Base-by-base conservation (phyloP, 768 basidiomycete species). In the Antrodiella citrinella region DNA sequence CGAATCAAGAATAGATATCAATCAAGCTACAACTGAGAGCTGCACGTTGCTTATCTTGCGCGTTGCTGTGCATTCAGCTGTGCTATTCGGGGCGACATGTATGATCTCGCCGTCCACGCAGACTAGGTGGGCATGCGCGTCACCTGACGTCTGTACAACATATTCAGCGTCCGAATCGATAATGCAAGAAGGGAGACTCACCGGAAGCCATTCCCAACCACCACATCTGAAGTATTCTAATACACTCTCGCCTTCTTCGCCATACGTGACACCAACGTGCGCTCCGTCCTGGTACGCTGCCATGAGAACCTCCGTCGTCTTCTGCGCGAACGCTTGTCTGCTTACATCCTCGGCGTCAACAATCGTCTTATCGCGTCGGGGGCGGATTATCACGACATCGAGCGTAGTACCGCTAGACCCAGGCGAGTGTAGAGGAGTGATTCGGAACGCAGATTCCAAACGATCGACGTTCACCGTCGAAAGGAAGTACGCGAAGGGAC, bases 161-260 rank as follows among this genome's bases (percentile, higher is more conserved):
- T 3, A 15, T 54, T 45, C 52, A 49, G 18, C 5, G n/a, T n/a
- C n/a, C 26, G 49, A 30, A 3, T 40, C 23, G 38, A 18, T 44
- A 18, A 42, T 42, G 26, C 51, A 52, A 54, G 19, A 56, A 20
- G 22, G 20, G 25, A 24, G 30, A 69, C 81, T 59, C 60, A 91
- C 90, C 18, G 92, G 93, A 39, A 70, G 71, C 93, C 93, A 96
- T 56, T 86, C 82, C 83, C 91, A 94, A 4, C 83, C 83, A 13
- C 76, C 78, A 56, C 82, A 86, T 21, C 91, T 75, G 46, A 83
- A 73, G 57, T 87, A 87, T 64, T 96, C 93, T 0, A 91, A 80
- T 3, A 90, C 77, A 11, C 83, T 80, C 4, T 69, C 66, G 11
- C 78, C 79, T 4, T 70, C 65, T 13, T 58, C 62, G 4, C 63